Evolutionary conservation across 306 rosid species (phyloP).

Genomic region (Inga laurina): DNA sequence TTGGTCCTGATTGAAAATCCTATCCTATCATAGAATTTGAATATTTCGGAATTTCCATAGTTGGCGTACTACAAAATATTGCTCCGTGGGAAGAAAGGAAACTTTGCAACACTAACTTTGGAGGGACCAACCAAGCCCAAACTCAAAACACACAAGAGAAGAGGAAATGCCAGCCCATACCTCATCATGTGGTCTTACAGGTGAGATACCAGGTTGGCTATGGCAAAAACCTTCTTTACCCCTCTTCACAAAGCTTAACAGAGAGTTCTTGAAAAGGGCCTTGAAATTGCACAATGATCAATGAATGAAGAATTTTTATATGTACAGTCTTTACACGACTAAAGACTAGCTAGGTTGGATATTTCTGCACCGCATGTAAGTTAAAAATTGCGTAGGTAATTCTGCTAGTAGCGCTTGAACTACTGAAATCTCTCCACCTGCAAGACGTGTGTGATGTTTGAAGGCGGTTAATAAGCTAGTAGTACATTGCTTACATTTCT

Average conservation of each 20-base stretch:
- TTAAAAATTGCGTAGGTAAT: constrained; percentile 88
- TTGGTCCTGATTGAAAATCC: not conserved
- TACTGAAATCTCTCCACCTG: constrained; percentile 93
- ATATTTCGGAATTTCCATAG: constrained; percentile 1
- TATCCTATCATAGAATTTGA: constrained; percentile 14
- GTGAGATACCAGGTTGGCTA: constrained; percentile 3
- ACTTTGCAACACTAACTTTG: constrained; percentile 5
- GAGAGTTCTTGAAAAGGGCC: constrained; percentile 32
- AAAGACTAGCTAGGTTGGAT: constrained; percentile 73
- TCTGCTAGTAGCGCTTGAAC: constrained; percentile 96
- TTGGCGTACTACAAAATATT: constrained; percentile 14
- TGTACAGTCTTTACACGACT: constrained; percentile 54
- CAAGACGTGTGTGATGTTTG: constrained; percentile 28
- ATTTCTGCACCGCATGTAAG: constrained; percentile 82
- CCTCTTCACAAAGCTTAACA: constrained; percentile 27
- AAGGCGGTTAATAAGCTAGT: not conserved
- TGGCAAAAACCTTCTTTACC: no score
- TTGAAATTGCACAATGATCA: constrained; percentile 41
- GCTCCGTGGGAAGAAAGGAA: constrained; percentile 18
- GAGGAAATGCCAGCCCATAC: constrained; percentile 25
- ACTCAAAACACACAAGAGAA: constrained; percentile 15
- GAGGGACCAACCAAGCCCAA: constrained; percentile 17
- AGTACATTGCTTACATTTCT: constrained; percentile 16
- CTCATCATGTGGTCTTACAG: constrained; percentile 4
- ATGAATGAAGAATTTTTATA: constrained; percentile 35